phyloP scores from a whole-genome alignment of 148 eudicot genomes.

The Diospyros kaki region DNA sequence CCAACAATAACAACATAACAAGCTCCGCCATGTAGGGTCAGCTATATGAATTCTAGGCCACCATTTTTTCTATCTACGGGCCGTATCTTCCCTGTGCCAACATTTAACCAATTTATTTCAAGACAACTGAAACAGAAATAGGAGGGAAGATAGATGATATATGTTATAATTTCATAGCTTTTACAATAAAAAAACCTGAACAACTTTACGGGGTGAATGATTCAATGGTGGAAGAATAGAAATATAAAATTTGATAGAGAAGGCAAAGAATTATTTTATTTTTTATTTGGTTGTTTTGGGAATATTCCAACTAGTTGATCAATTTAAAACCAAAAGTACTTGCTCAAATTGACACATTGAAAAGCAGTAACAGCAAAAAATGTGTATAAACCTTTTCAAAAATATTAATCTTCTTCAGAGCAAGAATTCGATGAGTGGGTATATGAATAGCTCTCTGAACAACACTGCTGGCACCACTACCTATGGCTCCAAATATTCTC shows the following conservation, averaged over 20 bases:
- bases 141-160: not conserved
- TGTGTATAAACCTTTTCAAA: conserved; percentile 72
- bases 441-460: conserved; percentile 94
- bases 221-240: no score
- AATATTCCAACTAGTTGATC: not conserved
- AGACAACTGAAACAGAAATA: no score
- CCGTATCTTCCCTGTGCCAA: no score
- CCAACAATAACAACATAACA: no score
- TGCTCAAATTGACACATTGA: not conserved
- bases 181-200: not conserved
- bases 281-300: not conserved
- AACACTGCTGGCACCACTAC: conserved; percentile 97
- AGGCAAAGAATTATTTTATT: not conserved
- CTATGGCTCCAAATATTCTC: conserved; percentile 90
- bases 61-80: no score
- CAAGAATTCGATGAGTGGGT: conserved; percentile 78
- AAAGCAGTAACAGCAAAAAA: not conserved
- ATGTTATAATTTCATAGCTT: not conserved
- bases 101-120: no score
- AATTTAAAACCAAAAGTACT: not conserved
- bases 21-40: no score
- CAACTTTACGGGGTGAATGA: not conserved
- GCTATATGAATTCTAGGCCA: no score
- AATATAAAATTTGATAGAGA: no score
- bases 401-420: conserved; percentile 92